These are phyloP conservation scores for Didymosphaeria variabile DNA, from an alignment of 2,329 filamentous ascomycete genomes.

Conservation along the genomic window DNA sequence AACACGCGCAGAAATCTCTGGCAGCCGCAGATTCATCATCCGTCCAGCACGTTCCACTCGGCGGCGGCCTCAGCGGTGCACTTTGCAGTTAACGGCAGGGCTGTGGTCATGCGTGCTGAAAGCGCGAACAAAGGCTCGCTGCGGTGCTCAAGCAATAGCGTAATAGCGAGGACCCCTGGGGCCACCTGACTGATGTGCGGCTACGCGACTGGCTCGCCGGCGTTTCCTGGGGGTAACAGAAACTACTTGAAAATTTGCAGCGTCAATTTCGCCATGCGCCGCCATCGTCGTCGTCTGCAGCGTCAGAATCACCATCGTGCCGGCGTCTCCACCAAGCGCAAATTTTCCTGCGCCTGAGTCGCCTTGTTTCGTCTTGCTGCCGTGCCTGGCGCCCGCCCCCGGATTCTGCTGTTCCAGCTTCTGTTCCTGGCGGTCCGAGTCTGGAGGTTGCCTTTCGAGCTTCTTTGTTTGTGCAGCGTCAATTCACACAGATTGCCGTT, in stretches of 20 bases:
- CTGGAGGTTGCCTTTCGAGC: neutral
- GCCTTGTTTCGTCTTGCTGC: neutral
- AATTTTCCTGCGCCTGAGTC: conserved; percentile 4
- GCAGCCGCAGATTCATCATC: conserved; percentile 16
- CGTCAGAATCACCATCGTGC: conserved; percentile 8
- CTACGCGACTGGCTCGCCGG: conserved; percentile 22
- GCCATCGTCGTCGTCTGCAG: conserved; percentile 25
- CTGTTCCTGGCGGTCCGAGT: neutral
- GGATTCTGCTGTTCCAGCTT: neutral
- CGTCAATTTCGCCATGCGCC: conserved; percentile 30
- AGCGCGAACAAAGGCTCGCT: conserved; percentile 31
- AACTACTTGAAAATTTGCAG: conserved; percentile 26
- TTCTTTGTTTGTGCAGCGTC: neutral
- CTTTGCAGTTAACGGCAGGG: conserved; percentile 56
- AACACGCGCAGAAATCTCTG: conserved; percentile 11
- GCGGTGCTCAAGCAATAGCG: conserved; percentile 36
- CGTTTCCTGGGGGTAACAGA: conserved; percentile 35
- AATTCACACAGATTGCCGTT: neutral
- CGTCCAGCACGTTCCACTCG: conserved; percentile 14
- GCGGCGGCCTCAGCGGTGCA: conserved; percentile 22
- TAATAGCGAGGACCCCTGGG: conserved; percentile 32
- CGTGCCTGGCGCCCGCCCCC: conserved; percentile 3
- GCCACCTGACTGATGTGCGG: conserved; percentile 34
- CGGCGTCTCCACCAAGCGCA: conserved; percentile 2
- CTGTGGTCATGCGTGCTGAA: conserved; percentile 44